These are phyloP conservation scores for Trichoderma gamsii DNA, from an alignment of 495 filamentous ascomycete species.

Conservation along the genomic window DNA sequence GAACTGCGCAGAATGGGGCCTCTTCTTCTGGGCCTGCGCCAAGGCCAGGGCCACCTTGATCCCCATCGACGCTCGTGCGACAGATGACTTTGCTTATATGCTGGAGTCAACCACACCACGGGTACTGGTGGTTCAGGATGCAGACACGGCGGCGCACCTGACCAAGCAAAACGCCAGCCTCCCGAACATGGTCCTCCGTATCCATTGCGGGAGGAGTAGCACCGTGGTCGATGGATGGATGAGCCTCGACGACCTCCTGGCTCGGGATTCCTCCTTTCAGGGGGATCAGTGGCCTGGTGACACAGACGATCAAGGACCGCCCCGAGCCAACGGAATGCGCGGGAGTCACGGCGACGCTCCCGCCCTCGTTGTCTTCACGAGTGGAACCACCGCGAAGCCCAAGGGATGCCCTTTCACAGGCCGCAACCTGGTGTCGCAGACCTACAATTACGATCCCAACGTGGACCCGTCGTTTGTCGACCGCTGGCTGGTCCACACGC, in stretches of 20 bases:
- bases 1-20: slow-evolving; percentile 31
- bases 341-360: background rate
- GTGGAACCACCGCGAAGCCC: slow-evolving; percentile 36
- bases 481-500: slow-evolving; percentile 28
- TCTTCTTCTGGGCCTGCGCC: slow-evolving; percentile 29
- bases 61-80: slow-evolving; percentile 27
- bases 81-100: slow-evolving; percentile 22
- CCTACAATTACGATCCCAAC: slow-evolving; percentile 21
- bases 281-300: background rate
- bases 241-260: background rate
- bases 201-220: slow-evolving; percentile 2
- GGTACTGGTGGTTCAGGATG: slow-evolving; percentile 27
- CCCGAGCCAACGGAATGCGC: slow-evolving; percentile 10
- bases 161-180: background rate
- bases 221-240: slow-evolving; percentile 14
- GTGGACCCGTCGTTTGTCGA: slow-evolving; percentile 21
- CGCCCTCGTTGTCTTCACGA: slow-evolving; percentile 37
- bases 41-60: slow-evolving; percentile 27
- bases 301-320: slow-evolving; percentile 11
- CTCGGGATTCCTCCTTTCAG: background rate
- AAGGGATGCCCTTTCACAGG: slow-evolving; percentile 36
- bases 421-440: slow-evolving; percentile 23
- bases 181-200: background rate
- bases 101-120: slow-evolving; percentile 21
- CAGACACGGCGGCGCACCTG: slow-evolving; percentile 12